Evolutionary conservation across 1,284 basidiomycete genomes (phyloP).

Genomic region (Tausonia pullulans): DNA sequence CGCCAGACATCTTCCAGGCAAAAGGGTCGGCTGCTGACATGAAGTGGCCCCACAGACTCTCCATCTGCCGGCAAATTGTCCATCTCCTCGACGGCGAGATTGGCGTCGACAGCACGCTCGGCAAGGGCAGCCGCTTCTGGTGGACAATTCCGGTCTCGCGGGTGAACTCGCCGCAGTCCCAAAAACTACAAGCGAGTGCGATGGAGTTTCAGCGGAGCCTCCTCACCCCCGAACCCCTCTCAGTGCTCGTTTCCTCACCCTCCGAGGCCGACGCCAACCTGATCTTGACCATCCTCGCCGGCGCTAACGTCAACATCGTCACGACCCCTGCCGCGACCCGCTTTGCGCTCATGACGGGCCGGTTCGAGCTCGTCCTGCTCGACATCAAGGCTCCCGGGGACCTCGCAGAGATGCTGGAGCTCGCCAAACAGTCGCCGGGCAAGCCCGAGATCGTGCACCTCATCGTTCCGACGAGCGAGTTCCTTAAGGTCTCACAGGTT

Average conservation of each 20-base stretch:
- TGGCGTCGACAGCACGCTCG: slow-evolving; percentile 51
- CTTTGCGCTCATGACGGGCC: background rate
- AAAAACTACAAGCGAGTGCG: slow-evolving; percentile 32
- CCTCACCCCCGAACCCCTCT: slow-evolving; percentile 31
- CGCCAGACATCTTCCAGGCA: too few relatives aligned
- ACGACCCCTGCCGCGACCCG: background rate
- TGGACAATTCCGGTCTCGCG: slow-evolving; percentile 49
- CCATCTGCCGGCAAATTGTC: slow-evolving; percentile 57
- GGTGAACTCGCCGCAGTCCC: too few relatives aligned
- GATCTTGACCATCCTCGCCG: slow-evolving; percentile 23
- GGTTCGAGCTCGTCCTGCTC: background rate
- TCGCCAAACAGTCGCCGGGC: background rate
- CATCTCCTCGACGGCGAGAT: slow-evolving; percentile 61
- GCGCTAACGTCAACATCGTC: background rate
- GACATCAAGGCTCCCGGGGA: background rate
- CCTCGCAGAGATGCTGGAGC: background rate
- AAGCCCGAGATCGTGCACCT: slow-evolving; percentile 3
- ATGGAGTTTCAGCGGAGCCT: background rate
- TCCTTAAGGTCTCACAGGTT: background rate
- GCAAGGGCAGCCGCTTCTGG: slow-evolving; percentile 54
- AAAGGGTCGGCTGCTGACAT: background rate
- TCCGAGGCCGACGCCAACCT: slow-evolving; percentile 48
- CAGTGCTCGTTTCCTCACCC: slow-evolving; percentile 47
- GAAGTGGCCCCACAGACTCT: slow-evolving; percentile 30
- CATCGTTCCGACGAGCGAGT: slow-evolving; percentile 5